A percentile compares a stretch with the other conserved stretches of the same genome.
Conservation (phyloP, 2,329 filamentous ascomycete species). For the Sporothrix brunneoviolacea region DNA sequence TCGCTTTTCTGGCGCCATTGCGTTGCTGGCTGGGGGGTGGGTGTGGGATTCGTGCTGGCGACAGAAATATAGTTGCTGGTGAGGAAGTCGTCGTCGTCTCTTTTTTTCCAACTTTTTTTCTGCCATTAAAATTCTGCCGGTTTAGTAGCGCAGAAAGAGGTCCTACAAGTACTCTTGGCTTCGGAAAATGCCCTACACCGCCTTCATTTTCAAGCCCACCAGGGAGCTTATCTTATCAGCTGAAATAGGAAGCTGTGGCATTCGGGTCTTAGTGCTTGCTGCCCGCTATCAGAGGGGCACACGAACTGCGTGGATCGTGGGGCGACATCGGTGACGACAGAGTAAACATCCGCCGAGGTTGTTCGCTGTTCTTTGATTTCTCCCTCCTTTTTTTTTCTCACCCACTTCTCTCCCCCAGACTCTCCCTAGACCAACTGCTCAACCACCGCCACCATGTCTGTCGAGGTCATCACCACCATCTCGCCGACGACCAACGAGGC, state of each 20-base stretch:
- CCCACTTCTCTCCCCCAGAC: background rate
- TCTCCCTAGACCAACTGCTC: too few relatives aligned
- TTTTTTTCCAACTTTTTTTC: background rate
- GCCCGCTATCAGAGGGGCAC: conserved; percentile 3
- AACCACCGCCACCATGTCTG: conserved; percentile 42
- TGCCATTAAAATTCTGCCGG: conserved; percentile 4
- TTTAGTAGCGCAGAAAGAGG: too few relatives aligned
- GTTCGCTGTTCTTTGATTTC: background rate
- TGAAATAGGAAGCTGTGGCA: conserved; percentile 1
- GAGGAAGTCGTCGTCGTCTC: too few relatives aligned
- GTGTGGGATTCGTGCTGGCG: too few relatives aligned
- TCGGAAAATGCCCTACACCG: conserved; percentile 4
- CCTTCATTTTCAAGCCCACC: background rate
- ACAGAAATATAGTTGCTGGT: too few relatives aligned
- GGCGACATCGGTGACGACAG: background rate
- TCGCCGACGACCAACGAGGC: conserved; percentile 84
- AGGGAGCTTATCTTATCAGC: conserved; percentile 6
- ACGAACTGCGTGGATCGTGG: background rate
- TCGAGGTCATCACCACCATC: conserved; percentile 67
- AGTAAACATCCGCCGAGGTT: too few relatives aligned
- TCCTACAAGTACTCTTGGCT: too few relatives aligned
- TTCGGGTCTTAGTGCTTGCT: background rate
- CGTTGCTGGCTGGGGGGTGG: background rate
- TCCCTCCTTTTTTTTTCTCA: background rate
- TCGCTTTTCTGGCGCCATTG: conserved; percentile 61